phyloP scores from a whole-genome alignment of 2,329 filamentous ascomycete genomes.

The Beauveria rudraprayagi region DNA sequence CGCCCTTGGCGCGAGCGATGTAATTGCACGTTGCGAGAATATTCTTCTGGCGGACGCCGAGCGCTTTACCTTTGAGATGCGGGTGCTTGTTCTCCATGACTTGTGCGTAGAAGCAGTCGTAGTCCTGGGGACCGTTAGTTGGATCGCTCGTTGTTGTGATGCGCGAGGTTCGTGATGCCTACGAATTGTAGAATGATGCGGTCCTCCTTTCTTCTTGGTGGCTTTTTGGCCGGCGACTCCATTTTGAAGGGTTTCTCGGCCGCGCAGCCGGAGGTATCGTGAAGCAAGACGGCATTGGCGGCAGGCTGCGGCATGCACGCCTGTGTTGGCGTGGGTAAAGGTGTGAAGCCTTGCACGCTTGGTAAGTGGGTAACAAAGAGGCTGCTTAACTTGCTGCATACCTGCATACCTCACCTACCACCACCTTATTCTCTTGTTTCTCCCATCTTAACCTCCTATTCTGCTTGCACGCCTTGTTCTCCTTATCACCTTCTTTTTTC shows the following conservation, averaged over 20 bases:
- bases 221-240: conserved; percentile 19
- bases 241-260: not conserved
- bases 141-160: not conserved
- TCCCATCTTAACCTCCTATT: too few relatives aligned
- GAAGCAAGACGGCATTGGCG: not conserved
- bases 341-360: too few relatives aligned
- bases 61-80: conserved; percentile 59
- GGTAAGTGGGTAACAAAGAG: too few relatives aligned
- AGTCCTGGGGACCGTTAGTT: conserved; percentile 43
- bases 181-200: conserved; percentile 79
- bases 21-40: conserved; percentile 95
- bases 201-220: conserved; percentile 46
- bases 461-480: too few relatives aligned
- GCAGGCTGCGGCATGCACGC: not conserved
- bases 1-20: conserved; percentile 64
- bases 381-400: too few relatives aligned
- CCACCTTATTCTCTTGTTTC: too few relatives aligned
- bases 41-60: conserved; percentile 88
- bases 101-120: conserved; percentile 92
- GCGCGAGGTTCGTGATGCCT: conserved; percentile 23
- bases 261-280: not conserved
- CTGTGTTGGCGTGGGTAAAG: not conserved
- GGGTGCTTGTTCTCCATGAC: conserved; percentile 80
- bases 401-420: too few relatives aligned
- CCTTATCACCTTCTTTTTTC: too few relatives aligned